phyloP scores from a whole-genome alignment of 495 filamentous ascomycete species.

The Aspergillus nanangensis region DNA sequence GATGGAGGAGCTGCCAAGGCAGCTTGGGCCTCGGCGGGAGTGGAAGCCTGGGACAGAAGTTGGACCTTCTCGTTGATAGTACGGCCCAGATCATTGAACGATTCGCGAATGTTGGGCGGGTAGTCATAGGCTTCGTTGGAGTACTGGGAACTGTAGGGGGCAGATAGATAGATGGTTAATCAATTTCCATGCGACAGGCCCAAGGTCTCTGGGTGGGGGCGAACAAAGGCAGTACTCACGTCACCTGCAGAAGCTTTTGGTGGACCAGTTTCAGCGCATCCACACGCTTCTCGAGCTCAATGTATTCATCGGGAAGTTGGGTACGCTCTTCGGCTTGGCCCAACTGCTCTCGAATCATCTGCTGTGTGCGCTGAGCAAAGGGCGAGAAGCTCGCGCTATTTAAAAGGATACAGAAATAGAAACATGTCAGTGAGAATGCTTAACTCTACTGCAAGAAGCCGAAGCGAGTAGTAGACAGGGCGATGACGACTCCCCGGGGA shows the following conservation, averaged over 20 bases:
- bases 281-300: constrained; percentile 97
- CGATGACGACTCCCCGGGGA: constrained; percentile 6
- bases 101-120: constrained; percentile 97
- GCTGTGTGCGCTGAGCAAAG: constrained; percentile 88
- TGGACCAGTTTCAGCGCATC: constrained; percentile 97
- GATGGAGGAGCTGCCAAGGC: constrained; percentile 86
- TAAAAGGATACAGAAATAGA: constrained; percentile 15
- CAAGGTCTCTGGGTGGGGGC: no score
- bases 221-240: constrained; percentile 70
- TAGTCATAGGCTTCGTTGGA: constrained; percentile 97
- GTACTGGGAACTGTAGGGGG: constrained; percentile 74
- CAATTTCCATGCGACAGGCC: not conserved
- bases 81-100: constrained; percentile 89
- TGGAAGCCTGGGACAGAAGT: constrained; percentile 77
- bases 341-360: constrained; percentile 95
- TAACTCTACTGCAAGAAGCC: no score
- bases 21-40: constrained; percentile 88
- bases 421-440: constrained; percentile 20
- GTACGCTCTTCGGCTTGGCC: constrained; percentile 97
- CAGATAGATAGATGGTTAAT: not conserved
- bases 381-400: constrained; percentile 71
- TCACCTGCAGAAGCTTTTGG: constrained; percentile 93
- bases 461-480: no score
- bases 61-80: constrained; percentile 94
- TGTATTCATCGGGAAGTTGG: constrained; percentile 93